phyloP scores from a whole-genome alignment of 257 asterid genomes.

The Gynochthodes officinalis region DNA sequence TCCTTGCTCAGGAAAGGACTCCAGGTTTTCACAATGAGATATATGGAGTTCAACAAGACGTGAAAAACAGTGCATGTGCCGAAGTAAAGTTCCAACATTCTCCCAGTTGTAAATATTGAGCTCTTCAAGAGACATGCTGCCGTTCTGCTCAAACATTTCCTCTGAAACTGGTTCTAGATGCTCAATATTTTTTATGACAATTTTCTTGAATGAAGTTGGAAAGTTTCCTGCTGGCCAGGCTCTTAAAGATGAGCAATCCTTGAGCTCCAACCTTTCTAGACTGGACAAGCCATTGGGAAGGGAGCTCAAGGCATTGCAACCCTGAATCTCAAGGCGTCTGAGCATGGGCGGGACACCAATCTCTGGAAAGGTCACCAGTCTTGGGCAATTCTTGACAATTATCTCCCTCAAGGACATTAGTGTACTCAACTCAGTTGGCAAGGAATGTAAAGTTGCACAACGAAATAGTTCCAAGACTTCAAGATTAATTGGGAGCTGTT shows the following conservation, averaged over 20 bases:
- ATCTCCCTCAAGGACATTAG: conserved; percentile 45
- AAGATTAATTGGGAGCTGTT: conserved; percentile 54
- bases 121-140: conserved; percentile 49
- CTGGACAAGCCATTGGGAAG: conserved; percentile 41
- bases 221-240: conserved; percentile 43
- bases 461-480: conserved; percentile 59
- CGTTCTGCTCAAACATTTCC: conserved; percentile 25
- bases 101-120: conserved; percentile 47
- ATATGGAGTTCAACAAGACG: conserved; percentile 47
- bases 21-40: conserved; percentile 37
- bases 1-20: conserved; percentile 52
- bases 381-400: conserved; percentile 50
- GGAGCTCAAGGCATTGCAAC: conserved; percentile 51
- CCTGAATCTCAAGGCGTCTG: conserved; percentile 58
- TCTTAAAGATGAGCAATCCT: conserved; percentile 54
- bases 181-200: conserved; percentile 47
- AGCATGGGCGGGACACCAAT: conserved; percentile 55
- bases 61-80: conserved; percentile 36
- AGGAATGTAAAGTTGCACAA: conserved; percentile 37
- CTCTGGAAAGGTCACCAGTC: conserved; percentile 39
- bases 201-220: conserved; percentile 50
- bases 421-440: conserved; percentile 44
- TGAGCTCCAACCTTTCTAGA: conserved; percentile 61
- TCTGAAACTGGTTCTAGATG: conserved; percentile 47
- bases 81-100: conserved; percentile 41